phyloP scores from a whole-genome alignment of 495 filamentous ascomycete species.

The Aspergillus cavernicola region DNA sequence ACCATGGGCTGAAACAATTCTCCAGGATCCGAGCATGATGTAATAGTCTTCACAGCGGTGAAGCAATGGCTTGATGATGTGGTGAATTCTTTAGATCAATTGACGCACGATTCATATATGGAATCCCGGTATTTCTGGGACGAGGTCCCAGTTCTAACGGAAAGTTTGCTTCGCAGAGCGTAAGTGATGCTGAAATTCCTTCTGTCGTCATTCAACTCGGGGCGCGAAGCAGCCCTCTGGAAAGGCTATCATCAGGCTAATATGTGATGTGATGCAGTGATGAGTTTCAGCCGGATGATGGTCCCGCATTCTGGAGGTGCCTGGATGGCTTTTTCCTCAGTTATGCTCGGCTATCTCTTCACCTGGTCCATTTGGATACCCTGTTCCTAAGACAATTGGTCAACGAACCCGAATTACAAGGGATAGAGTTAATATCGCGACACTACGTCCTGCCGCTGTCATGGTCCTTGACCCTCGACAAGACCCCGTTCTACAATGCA shows the following conservation, averaged over 20 bases:
- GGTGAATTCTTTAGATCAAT: conserved; percentile 25
- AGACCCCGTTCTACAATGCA: conserved; percentile 31
- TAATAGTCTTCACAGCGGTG: conserved; percentile 21
- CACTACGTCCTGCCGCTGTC: conserved; percentile 28
- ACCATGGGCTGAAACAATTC: conserved; percentile 8
- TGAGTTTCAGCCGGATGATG: conserved; percentile 29
- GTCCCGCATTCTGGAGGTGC: conserved; percentile 20
- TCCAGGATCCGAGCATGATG: conserved; percentile 30
- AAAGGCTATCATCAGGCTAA: neutral
- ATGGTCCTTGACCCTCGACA: conserved; percentile 28
- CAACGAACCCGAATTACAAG: conserved; percentile 25
- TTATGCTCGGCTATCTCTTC: conserved; percentile 33
- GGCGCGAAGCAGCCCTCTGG: neutral
- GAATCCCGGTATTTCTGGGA: conserved; percentile 54
- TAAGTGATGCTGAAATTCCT: conserved; percentile 18
- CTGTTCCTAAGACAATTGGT: conserved; percentile 19
- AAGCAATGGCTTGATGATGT: conserved; percentile 36
- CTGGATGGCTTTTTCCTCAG: conserved; percentile 37
- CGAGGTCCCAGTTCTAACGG: conserved; percentile 41
- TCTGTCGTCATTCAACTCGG: neutral
- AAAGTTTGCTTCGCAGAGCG: conserved; percentile 43
- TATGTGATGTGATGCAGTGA: conserved; percentile 21
- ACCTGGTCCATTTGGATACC: conserved; percentile 35
- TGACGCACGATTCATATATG: conserved; percentile 24
- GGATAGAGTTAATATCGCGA: conserved; percentile 25